Base-by-base conservation (phyloP, 2,329 filamentous ascomycete species). In the Amauroascus niger region DNA sequence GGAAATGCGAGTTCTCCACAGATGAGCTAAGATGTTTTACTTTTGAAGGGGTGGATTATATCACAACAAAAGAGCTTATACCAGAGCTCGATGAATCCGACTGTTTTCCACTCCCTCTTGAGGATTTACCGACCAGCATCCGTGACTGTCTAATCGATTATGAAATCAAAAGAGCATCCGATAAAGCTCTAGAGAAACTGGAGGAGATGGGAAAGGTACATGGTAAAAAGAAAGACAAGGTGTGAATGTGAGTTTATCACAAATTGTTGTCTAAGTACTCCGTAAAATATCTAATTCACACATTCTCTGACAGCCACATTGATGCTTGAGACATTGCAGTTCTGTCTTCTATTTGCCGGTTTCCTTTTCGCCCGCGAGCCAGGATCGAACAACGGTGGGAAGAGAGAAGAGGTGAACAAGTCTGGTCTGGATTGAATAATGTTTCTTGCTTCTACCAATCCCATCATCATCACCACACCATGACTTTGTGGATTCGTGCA, bases 111-210 rank as follows among this genome's bases (percentile, higher is more conserved):
- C 47, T 55, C 8, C 53, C 47, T 51, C 47, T 54, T 20, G 30
- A 54, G 44, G 22, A 49, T 8, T 41, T 41, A 54, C 49, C 52
- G 20, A 33, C 52, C 18, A 54, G 45, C 30, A 54, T 49, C 30
- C 44, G 22, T 2, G n/a, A 5, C 3, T 30, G 11, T 32, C 43
- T 49, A 54, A 41, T 35, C 30, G 14, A 48, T 24, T 22, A 54
- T 54, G n/a, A 54, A 32, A 2, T 53, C 50, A 53, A 53, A 53
- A 45, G 50, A 46, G 39, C 50, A 32, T 53, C 50, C 9, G 28
- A n/a, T 35, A 35, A 53, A 53, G 40, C 50, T 53, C 22, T 4
- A 14, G 30, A 46, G 24, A 53, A 53, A 46, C 30, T 53, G 50
- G 22, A 53, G 50, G 50, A 53, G 50, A 53, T 52, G 22, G 39